Evolutionary conservation across 208 protist genomes (phyloP), one percentile per base, ranked within the genome.

Genomic region (Porcisia hertigi): DNA sequence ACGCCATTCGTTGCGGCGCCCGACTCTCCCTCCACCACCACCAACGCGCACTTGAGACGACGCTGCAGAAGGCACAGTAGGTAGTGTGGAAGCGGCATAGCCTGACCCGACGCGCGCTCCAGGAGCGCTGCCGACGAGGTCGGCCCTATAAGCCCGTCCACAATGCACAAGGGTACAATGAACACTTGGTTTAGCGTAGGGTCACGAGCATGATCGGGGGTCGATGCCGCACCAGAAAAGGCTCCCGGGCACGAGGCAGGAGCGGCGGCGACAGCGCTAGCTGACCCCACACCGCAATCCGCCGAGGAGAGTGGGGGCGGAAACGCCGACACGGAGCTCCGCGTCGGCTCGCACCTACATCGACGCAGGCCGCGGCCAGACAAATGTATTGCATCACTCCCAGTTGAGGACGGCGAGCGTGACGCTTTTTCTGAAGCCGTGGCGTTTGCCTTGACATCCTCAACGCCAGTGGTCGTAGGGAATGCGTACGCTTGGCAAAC

Each of bases 41-140:
- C 73, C 79, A 95, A 80, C 9, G 91, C 89, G 73, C 88, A 91
- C 36, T 71, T 73, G 20, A 87, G 59, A 34, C 87, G 88, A 36
- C 84, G 87, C 73, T 92, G 91, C 54, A 95, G 80, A 36, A 76
- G 76, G 55, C 81, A 85, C 43, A 93, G 81, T 18, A 92, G 63
- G 80, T 87, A 90, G 70, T 87, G 71, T 3, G 64, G 80, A 16
- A 95, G 73, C 20, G 89, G 89, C 12, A 88, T 71, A 34, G 73
- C 41, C 54, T 74, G 71, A 18, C 88, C 89, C 0, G 82, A 81
- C 9, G 88, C 85, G 25, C 88, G 84, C 76, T 93, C 91, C 39
- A 85, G 82, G 60, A 91, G 86, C 69, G 88, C 77, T 20, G 90
- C 23, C 69, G 86, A 84, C 69, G 75, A 83, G 6, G 70, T 78